These are phyloP conservation scores for Auriscalpium microsporum DNA, from an alignment of 768 basidiomycete genomes.

Conservation along the genomic window DNA sequence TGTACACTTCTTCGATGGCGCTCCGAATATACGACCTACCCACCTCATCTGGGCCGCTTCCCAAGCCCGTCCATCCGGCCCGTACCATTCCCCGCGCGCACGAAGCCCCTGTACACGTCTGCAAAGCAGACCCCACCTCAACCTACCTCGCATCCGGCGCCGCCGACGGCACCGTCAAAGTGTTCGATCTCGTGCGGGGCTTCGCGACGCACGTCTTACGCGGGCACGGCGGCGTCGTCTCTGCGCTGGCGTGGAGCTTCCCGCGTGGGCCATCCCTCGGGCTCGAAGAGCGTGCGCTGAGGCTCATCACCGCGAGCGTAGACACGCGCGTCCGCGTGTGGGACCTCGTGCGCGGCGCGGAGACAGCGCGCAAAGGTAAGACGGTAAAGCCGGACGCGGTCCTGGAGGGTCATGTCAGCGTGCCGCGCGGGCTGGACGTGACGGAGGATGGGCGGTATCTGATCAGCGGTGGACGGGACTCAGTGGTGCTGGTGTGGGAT, in stretches of 20 bases:
- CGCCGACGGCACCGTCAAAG: conserved; percentile 93
- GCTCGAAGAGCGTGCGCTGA: conserved; percentile 45
- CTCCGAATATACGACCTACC: conserved; percentile 83
- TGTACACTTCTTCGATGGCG: conserved; percentile 75
- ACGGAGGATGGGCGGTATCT: conserved; percentile 83
- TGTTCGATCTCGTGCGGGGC: conserved; percentile 85
- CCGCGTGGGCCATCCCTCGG: conserved; percentile 40
- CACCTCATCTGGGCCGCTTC: conserved; percentile 28
- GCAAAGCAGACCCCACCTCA: conserved; percentile 74
- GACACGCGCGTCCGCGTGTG: conserved; percentile 92
- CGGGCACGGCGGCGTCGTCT: conserved; percentile 96
- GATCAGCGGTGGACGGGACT: conserved; percentile 86
- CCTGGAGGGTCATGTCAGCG: conserved; percentile 93
- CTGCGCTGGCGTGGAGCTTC: conserved; percentile 80
- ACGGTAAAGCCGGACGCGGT: conserved; percentile 62
- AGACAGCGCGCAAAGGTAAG: conserved; percentile 46
- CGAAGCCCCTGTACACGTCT: conserved; percentile 89
- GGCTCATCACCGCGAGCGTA: conserved; percentile 83
- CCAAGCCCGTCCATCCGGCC: conserved; percentile 53
- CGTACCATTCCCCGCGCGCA: conserved; percentile 81
- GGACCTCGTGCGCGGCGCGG: conserved; percentile 53
- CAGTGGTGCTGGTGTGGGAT: conserved; percentile 92
- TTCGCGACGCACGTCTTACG: conserved; percentile 92
- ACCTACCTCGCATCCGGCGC: conserved; percentile 92
- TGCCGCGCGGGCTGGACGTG: conserved; percentile 84